These are phyloP conservation scores for Bifiguratus adelaidae DNA, from an alignment of 192 early-diverging fungal species.

Conservation along the genomic window DNA sequence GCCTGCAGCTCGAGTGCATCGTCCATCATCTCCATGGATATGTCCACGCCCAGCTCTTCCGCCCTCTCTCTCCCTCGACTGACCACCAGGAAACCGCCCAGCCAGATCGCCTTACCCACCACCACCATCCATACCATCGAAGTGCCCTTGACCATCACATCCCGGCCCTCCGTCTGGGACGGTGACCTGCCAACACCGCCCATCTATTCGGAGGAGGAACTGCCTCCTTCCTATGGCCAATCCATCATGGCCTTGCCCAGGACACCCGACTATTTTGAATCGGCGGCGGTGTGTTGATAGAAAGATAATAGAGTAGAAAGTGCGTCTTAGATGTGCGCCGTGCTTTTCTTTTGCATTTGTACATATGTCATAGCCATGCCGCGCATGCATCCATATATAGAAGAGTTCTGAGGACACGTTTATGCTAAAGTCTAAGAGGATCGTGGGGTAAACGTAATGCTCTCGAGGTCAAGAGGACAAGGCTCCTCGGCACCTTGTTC, in stretches of 20 bases:
- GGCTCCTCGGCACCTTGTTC: slow-evolving; percentile 1
- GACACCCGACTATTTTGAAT: slow-evolving; percentile 5
- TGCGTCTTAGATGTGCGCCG: too few species aligned
- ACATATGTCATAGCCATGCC: too few species aligned
- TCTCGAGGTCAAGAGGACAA: not conserved
- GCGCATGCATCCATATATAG: too few species aligned
- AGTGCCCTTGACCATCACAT: slow-evolving; percentile 15
- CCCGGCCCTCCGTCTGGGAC: slow-evolving; percentile 12
- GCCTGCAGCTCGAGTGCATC: not conserved
- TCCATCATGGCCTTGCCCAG: slow-evolving; percentile 3
- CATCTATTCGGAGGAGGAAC: slow-evolving; percentile 7
- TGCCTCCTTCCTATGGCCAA: slow-evolving; percentile 8
- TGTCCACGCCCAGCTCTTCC: not conserved
- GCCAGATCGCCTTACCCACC: not conserved
- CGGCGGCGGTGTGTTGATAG: too few species aligned
- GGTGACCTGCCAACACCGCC: slow-evolving; percentile 9
- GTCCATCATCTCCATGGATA: not conserved
- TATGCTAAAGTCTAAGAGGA: not conserved
- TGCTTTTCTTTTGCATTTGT: too few species aligned
- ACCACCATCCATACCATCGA: slow-evolving; percentile 5
- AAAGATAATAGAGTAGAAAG: too few species aligned
- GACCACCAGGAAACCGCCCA: not conserved
- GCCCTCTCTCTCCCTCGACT: not conserved
- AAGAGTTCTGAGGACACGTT: too few species aligned
- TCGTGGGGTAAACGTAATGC: not conserved